Percentiles rank a stretch among this genome's conserved stretches.
phyloP scores from a whole-genome alignment of 2,329 filamentous ascomycete genomes.

The Trichoderma harzianum region DNA sequence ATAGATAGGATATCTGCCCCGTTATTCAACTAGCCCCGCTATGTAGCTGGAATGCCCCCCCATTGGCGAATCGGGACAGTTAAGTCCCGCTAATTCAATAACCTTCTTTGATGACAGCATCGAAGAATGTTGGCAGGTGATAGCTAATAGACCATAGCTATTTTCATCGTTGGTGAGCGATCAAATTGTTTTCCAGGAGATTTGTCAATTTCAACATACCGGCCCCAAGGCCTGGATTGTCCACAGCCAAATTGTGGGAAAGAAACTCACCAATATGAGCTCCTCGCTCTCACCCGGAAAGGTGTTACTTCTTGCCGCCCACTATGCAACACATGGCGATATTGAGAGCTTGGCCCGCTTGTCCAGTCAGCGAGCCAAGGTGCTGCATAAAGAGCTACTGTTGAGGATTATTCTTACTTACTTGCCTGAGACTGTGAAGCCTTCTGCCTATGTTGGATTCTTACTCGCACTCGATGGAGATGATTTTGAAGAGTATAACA shows the following conservation, averaged over 20 bases:
- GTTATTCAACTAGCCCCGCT: not conserved
- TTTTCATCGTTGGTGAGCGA: not conserved
- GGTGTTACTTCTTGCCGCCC: constrained; percentile 68
- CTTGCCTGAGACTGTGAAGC: constrained; percentile 67
- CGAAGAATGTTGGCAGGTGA: not conserved
- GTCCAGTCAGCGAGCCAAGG: constrained; percentile 51
- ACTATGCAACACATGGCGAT: constrained; percentile 64
- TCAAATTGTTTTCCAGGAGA: not conserved
- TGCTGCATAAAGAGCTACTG: constrained; percentile 61
- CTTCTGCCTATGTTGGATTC: constrained; percentile 60
- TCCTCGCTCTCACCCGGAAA: constrained; percentile 59
- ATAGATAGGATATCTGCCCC: not conserved
- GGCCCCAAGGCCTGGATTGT: constrained; percentile 7
- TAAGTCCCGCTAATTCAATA: constrained; percentile 12
- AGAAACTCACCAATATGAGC: constrained; percentile 23
- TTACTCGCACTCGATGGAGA: constrained; percentile 54
- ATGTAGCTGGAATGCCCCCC: not conserved
- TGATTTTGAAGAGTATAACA: constrained; percentile 39
- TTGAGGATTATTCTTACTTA: constrained; percentile 73
- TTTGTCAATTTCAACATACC: not conserved
- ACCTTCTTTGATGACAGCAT: constrained; percentile 11
- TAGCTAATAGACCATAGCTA: not conserved
- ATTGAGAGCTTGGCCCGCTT: constrained; percentile 60
- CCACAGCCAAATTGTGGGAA: not conserved
- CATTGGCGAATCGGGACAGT: constrained; percentile 6